Evolutionary conservation across 2,329 filamentous ascomycete species (phyloP).

Genomic region (Penicillium occitanis): DNA sequence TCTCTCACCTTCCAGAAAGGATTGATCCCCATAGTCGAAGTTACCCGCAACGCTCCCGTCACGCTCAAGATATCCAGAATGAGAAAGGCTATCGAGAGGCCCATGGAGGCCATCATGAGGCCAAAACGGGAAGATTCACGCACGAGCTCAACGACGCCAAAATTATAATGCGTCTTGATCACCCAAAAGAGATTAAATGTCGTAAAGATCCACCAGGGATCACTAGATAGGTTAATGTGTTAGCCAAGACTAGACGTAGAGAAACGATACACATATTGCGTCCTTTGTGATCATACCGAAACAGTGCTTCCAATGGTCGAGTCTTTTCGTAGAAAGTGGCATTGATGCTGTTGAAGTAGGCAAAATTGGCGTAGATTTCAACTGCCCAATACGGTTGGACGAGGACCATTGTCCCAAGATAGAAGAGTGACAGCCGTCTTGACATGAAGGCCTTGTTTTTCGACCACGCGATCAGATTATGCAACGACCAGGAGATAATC

Average conservation of each 20-base stretch:
- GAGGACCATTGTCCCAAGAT: conserved; percentile 59
- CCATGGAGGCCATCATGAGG: conserved; percentile 61
- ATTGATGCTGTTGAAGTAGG: conserved; percentile 60
- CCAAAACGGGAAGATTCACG: conserved; percentile 63
- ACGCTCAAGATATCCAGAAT: conserved; percentile 62
- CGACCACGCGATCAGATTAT: conserved; percentile 68
- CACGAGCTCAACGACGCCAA: conserved; percentile 58
- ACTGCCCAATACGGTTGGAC: conserved; percentile 64
- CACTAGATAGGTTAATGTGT: conserved; percentile 37
- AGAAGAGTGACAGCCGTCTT: conserved; percentile 52
- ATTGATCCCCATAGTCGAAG: conserved; percentile 56
- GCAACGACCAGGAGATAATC: conserved; percentile 62
- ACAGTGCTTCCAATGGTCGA: conserved; percentile 60
- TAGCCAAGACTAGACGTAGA: not conserved
- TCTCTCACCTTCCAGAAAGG: conserved; percentile 58
- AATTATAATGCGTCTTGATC: conserved; percentile 62
- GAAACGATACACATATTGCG: conserved; percentile 16
- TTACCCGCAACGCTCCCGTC: conserved; percentile 47
- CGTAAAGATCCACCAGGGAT: conserved; percentile 69
- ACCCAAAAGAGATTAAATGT: conserved; percentile 61
- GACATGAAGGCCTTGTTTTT: conserved; percentile 63
- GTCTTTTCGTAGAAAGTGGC: conserved; percentile 53
- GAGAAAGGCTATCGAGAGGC: conserved; percentile 61
- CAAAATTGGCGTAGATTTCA: conserved; percentile 65
- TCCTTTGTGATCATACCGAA: conserved; percentile 42